phyloP scores from a whole-genome alignment of 73 alveolate species.

The Paraurostyla sp. region DNA sequence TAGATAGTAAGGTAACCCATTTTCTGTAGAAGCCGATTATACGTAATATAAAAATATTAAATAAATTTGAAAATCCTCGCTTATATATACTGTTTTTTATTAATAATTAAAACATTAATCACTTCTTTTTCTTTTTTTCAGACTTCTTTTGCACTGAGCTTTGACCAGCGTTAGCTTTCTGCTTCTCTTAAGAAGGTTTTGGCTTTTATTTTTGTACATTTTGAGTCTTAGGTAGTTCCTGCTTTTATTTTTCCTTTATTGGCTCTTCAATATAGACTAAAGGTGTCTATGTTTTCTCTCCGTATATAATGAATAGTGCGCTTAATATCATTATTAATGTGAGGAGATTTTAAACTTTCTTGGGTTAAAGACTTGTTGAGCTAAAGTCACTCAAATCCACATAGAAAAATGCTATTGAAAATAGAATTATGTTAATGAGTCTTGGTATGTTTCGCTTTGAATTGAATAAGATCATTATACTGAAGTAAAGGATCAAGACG shows the following conservation, averaged over 20 bases:
- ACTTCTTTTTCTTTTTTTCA: background rate
- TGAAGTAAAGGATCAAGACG: background rate
- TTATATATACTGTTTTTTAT: background rate
- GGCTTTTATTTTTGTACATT: background rate
- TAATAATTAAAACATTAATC: background rate
- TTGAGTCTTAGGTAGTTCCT: background rate
- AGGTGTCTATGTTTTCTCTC: background rate
- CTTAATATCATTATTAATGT: background rate
- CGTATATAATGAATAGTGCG: background rate
- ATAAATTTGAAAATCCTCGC: background rate
- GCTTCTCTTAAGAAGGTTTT: background rate
- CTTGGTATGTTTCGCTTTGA: background rate
- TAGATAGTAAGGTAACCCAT: slow-evolving; percentile 74
- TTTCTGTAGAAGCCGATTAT: background rate
- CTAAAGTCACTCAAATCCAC: background rate
- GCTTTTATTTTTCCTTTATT: background rate
- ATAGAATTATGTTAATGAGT: background rate
- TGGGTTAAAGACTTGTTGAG: background rate
- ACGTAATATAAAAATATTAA: slow-evolving; percentile 29
- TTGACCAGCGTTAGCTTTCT: background rate
- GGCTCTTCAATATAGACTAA: background rate
- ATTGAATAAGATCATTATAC: background rate
- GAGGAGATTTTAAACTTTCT: background rate
- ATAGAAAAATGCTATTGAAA: background rate
- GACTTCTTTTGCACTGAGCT: background rate